phyloP scores from a whole-genome alignment of 2,329 filamentous ascomycete genomes.

The Cladophialophora chaetospira region DNA sequence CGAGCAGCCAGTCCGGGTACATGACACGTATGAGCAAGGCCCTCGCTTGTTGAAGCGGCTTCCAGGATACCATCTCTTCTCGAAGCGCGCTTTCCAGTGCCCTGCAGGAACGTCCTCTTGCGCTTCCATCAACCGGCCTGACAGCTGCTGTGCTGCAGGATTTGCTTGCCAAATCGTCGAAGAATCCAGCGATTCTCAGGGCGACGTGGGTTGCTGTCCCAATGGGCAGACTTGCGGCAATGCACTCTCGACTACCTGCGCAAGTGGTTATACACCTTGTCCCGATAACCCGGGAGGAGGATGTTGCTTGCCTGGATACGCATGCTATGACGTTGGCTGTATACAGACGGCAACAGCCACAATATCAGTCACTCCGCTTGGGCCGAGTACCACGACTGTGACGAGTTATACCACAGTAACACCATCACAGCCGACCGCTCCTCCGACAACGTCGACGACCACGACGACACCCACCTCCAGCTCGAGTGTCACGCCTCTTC shows the following conservation, averaged over 20 bases:
- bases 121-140: slow-evolving; percentile 55
- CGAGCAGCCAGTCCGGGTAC: slow-evolving; percentile 18
- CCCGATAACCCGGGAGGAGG: slow-evolving; percentile 58
- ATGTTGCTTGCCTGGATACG: slow-evolving; percentile 63
- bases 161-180: slow-evolving; percentile 57
- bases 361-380: slow-evolving; percentile 15
- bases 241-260: slow-evolving; percentile 51
- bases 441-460: slow-evolving; percentile 36
- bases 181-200: slow-evolving; percentile 55
- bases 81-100: slow-evolving; percentile 57
- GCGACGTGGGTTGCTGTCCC: slow-evolving; percentile 64
- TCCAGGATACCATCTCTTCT: slow-evolving; percentile 24
- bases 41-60: slow-evolving; percentile 9
- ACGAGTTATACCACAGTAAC: slow-evolving; percentile 33
- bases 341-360: slow-evolving; percentile 36
- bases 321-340: slow-evolving; percentile 61
- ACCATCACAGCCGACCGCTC: slow-evolving; percentile 9
- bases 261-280: slow-evolving; percentile 57
- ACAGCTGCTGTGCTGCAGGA: slow-evolving; percentile 59
- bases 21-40: slow-evolving; percentile 1
- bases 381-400: slow-evolving; percentile 28
- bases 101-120: slow-evolving; percentile 58
- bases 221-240: slow-evolving; percentile 55
- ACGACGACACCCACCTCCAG: slow-evolving; percentile 37
- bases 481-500: slow-evolving; percentile 35